These are phyloP conservation scores for Tetraselmis striata DNA, from an alignment of 139 green algal species.

Conservation along the genomic window DNA sequence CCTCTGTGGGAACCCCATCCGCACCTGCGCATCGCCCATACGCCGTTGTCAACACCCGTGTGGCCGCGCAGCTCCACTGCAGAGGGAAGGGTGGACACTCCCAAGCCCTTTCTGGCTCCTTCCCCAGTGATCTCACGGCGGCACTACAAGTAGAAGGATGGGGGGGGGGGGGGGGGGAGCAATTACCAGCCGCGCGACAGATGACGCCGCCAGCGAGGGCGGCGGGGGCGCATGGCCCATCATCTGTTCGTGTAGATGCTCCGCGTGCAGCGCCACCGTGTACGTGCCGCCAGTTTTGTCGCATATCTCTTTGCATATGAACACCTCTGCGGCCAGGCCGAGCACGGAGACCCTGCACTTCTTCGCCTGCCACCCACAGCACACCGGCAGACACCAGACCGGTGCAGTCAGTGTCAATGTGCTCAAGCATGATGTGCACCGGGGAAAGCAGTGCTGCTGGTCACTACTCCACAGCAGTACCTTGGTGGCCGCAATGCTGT, in stretches of 20 bases:
- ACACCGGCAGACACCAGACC: not conserved
- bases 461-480: no score
- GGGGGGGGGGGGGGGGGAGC: not conserved
- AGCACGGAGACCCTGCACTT: constrained; percentile 57
- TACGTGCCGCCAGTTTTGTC: constrained; percentile 81
- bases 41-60: no score
- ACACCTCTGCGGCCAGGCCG: constrained; percentile 71
- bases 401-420: no score
- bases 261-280: constrained; percentile 60
- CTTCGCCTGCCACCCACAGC: not conserved
- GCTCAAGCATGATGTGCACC: no score
- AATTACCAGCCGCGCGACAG: constrained; percentile 41
- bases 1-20: constrained; percentile 79
- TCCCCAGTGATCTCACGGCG: no score
- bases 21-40: constrained; percentile 35
- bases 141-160: not conserved
- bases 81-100: no score
- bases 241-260: constrained; percentile 55
- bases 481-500: constrained; percentile 53
- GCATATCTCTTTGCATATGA: constrained; percentile 63
- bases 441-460: no score
- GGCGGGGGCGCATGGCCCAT: constrained; percentile 55
- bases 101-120: no score
- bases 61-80: no score
- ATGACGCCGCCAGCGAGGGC: constrained; percentile 24